A percentile compares a stretch with the other conserved stretches of the same genome.
Conservation (phyloP, 176 grass and related monocot genomes). For the Phoenix roebelenii region DNA sequence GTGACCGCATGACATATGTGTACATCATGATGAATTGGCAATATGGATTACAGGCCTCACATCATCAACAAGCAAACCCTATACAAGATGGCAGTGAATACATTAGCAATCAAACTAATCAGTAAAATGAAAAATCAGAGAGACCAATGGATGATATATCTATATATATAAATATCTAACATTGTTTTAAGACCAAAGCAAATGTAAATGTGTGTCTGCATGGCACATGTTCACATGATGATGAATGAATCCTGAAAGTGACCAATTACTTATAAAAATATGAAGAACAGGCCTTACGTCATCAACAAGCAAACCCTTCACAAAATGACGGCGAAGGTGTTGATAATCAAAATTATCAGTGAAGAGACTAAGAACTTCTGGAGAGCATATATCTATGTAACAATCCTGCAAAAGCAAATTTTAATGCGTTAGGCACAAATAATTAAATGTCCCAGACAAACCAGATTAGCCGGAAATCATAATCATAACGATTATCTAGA, state of each 20-base stretch:
- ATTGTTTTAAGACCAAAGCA: too few species aligned
- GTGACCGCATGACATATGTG: too few species aligned
- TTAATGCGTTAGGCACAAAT: background rate
- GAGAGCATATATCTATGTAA: conserved; percentile 97
- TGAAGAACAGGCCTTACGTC: conserved; percentile 45
- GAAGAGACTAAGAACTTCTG: conserved; percentile 87
- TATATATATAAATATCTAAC: too few species aligned
- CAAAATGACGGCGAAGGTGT: conserved; percentile 94
- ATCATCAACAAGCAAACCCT: conserved; percentile 91
- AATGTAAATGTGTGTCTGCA: too few species aligned
- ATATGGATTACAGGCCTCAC: conserved; percentile 27
- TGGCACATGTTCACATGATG: too few species aligned
- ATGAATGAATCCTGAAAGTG: too few species aligned
- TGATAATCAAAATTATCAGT: conserved; percentile 98
- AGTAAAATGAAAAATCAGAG: conserved; percentile 37
- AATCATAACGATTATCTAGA: too few species aligned
- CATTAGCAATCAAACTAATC: conserved; percentile 96
- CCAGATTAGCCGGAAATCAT: too few species aligned
- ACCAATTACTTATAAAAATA: too few species aligned
- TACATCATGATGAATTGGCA: too few species aligned
- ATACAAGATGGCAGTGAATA: conserved; percentile 87
- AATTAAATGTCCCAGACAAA: background rate
- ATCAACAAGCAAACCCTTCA: conserved; percentile 91
- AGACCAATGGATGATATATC: too few species aligned
- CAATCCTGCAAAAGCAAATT: conserved; percentile 50